Evolutionary conservation across 441 rosid species (phyloP).

Genomic region (Flueggea neowawraea): DNA sequence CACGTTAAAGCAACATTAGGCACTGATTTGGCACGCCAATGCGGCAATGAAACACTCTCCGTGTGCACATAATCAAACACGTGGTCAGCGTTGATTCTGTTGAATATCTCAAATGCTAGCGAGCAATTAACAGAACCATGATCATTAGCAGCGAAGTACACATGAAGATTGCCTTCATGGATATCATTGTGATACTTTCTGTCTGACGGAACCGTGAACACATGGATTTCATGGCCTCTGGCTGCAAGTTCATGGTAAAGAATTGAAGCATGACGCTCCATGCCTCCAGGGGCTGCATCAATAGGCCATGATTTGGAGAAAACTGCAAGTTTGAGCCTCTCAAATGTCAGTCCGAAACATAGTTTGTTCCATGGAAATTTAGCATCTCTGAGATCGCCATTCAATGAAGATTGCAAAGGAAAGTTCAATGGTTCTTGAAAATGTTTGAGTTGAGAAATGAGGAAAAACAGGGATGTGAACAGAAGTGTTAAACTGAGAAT

Average conservation of each 20-base stretch:
- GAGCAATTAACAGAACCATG: constrained; percentile 51
- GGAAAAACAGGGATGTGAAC: constrained; percentile 35
- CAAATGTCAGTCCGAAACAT: constrained; percentile 40
- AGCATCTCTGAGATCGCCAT: constrained; percentile 58
- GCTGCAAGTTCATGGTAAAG: constrained; percentile 49
- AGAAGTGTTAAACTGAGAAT: constrained; percentile 28
- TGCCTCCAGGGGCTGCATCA: constrained; percentile 43
- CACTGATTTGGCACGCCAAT: constrained; percentile 55
- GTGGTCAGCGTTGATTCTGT: constrained; percentile 24
- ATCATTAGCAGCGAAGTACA: constrained; percentile 60
- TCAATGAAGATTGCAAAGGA: constrained; percentile 13
- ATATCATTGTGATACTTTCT: constrained; percentile 32
- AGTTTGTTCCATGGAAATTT: constrained; percentile 65
- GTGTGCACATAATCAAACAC: constrained; percentile 67
- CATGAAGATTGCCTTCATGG: constrained; percentile 47
- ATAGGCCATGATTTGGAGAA: no score
- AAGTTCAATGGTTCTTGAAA: not conserved
- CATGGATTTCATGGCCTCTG: constrained; percentile 63
- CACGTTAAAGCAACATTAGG: constrained; percentile 63
- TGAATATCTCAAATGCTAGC: constrained; percentile 58
- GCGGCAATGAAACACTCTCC: constrained; percentile 73
- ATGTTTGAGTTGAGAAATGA: constrained; percentile 24
- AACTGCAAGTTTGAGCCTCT: constrained; percentile 64
- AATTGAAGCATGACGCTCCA: constrained; percentile 70
- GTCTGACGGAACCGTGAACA: constrained; percentile 72